These are phyloP conservation scores for Ophiocordyceps camponoti-leonardi DNA, from an alignment of 2,329 filamentous ascomycete species.

Conservation along the genomic window DNA sequence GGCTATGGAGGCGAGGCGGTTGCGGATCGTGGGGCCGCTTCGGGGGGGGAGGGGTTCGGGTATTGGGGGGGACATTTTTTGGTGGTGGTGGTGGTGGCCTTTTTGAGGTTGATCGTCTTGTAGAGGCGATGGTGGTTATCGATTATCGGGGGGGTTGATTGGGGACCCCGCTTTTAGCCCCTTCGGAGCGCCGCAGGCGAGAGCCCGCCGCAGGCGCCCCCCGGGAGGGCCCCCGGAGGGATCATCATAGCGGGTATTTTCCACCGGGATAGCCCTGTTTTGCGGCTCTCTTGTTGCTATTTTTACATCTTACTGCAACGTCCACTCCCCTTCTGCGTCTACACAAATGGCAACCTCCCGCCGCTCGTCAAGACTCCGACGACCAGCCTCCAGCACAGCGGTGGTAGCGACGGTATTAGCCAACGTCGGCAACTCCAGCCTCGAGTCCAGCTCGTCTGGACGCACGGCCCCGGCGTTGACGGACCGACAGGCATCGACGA, in stretches of 20 bases:
- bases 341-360: constrained; percentile 59
- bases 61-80: constrained; percentile 17
- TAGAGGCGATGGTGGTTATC: too few species aligned
- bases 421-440: constrained; percentile 61
- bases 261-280: too few species aligned
- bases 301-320: constrained; percentile 26
- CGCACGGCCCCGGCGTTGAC: constrained; percentile 59
- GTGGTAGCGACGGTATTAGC: constrained; percentile 83
- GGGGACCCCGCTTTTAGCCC: too few species aligned
- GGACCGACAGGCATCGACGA: constrained; percentile 69
- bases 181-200: too few species aligned
- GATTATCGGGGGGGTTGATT: too few species aligned
- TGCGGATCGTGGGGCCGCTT: constrained; percentile 55
- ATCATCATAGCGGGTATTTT: too few species aligned
- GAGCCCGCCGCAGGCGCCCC: too few species aligned
- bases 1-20: constrained; percentile 66
- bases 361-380: constrained; percentile 69
- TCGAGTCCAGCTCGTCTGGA: constrained; percentile 59
- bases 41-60: constrained; percentile 51
- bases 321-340: constrained; percentile 46
- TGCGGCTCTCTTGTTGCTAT: too few species aligned
- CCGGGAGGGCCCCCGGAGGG: too few species aligned
- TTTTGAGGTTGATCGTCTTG: too few species aligned
- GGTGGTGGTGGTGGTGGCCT: too few species aligned
- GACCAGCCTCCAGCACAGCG: constrained; percentile 76